Percentiles rank a stretch among this genome's conserved stretches.
Evolutionary conservation across 257 asterid genomes (phyloP).

Genomic region (Primulina huaijiensis): DNA sequence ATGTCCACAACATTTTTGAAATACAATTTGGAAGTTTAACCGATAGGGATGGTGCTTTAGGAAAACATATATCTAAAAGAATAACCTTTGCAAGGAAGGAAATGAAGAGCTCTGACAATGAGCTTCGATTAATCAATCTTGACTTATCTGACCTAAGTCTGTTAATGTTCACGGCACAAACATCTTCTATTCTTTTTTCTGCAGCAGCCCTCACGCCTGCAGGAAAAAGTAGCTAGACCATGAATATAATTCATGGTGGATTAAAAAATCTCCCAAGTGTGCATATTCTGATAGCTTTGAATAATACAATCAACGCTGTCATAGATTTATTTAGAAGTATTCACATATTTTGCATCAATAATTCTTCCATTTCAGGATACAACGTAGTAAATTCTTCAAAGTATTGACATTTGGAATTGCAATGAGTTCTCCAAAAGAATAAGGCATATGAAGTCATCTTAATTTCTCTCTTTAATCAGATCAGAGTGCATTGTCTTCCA

Average conservation of each 20-base stretch:
- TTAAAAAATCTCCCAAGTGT: background rate
- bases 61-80: background rate
- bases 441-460: background rate
- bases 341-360: background rate
- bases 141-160: slow-evolving; percentile 47
- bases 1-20: slow-evolving; percentile 17
- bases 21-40: background rate
- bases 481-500: background rate
- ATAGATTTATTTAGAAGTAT: background rate
- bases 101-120: slow-evolving; percentile 71
- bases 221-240: slow-evolving; percentile 30
- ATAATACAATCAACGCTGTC: slow-evolving; percentile 1
- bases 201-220: slow-evolving; percentile 81
- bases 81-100: slow-evolving; percentile 72
- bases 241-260: slow-evolving; percentile 6
- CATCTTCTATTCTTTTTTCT: slow-evolving; percentile 65
- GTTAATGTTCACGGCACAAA: slow-evolving; percentile 58
- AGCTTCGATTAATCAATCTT: slow-evolving; percentile 58
- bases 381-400: background rate
- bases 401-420: slow-evolving; percentile 1
- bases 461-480: background rate
- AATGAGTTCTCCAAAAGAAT: background rate
- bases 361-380: background rate
- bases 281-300: slow-evolving; percentile 4
- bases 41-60: background rate